Conservation (phyloP, 1,284 basidiomycete genomes). For the Coriolopsis trogii region DNA sequence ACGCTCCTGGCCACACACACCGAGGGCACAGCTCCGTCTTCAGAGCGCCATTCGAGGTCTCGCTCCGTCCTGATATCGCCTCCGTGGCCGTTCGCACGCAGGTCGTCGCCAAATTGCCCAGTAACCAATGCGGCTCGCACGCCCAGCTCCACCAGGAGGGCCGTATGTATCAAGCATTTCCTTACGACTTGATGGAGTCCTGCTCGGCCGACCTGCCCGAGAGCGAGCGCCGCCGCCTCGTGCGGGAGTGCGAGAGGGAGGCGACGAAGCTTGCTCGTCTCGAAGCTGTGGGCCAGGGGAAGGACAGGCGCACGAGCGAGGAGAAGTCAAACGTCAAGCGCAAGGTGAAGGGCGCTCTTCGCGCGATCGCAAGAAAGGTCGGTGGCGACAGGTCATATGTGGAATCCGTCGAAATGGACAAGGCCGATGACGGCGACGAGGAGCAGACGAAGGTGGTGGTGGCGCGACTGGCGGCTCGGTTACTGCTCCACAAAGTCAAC, state of each 20-base stretch:
- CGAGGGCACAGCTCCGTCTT: conserved; percentile 37
- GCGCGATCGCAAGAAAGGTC: no score
- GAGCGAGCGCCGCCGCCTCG: neutral
- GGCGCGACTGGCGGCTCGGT: conserved; percentile 44
- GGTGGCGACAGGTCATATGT: no score
- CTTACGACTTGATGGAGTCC: conserved; percentile 48
- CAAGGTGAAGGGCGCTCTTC: no score
- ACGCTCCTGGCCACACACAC: conserved; percentile 32
- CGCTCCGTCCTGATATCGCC: conserved; percentile 25
- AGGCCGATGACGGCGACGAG: no score
- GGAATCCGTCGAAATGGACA: no score
- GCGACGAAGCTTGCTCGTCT: neutral
- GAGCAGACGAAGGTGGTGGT: conserved; percentile 31
- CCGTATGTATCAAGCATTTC: conserved; percentile 45
- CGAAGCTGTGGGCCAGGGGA: no score
- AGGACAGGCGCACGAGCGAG: no score
- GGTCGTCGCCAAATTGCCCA: conserved; percentile 38
- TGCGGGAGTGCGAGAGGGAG: neutral
- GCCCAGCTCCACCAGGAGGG: conserved; percentile 41
- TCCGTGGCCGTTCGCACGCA: conserved; percentile 26
- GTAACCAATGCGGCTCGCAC: conserved; percentile 18
- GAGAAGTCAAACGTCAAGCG: no score
- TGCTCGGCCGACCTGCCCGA: conserved; percentile 13
- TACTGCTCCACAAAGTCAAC: conserved; percentile 43
- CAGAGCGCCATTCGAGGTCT: conserved; percentile 34